Evolutionary conservation across 2,329 filamentous ascomycete species (phyloP).

Genomic region (Myriangium duriaei): DNA sequence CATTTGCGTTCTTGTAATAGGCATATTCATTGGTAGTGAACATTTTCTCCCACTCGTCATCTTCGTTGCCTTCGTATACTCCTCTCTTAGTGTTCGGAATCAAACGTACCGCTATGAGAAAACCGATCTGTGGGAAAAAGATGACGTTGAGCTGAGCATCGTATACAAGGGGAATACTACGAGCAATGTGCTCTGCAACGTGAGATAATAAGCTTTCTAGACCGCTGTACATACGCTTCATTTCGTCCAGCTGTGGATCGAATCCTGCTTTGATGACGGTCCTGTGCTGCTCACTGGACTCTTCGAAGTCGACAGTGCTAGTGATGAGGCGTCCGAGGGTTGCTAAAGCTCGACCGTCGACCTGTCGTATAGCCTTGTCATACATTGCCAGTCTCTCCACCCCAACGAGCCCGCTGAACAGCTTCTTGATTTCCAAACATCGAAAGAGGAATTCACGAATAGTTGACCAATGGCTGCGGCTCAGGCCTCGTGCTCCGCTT

Average conservation of each 20-base stretch:
- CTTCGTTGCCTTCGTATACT: conserved; percentile 48
- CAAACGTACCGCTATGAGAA: conserved; percentile 62
- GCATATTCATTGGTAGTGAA: conserved; percentile 56
- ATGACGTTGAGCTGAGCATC: conserved; percentile 57
- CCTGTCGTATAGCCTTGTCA: conserved; percentile 45
- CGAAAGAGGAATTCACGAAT: conserved; percentile 61
- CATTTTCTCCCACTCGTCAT: conserved; percentile 61
- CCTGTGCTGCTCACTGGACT: conserved; percentile 56
- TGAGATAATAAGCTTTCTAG: conserved; percentile 61
- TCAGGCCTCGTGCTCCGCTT: conserved; percentile 35
- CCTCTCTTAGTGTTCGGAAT: conserved; percentile 47
- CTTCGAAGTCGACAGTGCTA: conserved; percentile 66
- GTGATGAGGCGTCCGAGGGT: conserved; percentile 59
- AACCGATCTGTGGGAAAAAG: conserved; percentile 85
- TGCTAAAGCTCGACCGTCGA: conserved; percentile 48
- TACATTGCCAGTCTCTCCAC: conserved; percentile 41
- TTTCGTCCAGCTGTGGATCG: conserved; percentile 59
- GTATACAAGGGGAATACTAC: conserved; percentile 47
- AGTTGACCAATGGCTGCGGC: conserved; percentile 51
- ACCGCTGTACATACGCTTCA: conserved; percentile 67
- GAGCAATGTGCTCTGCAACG: conserved; percentile 52
- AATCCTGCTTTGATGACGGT: conserved; percentile 62
- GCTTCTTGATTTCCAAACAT: conserved; percentile 55
- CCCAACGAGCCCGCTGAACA: conserved; percentile 45
- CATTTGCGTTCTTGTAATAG: conserved; percentile 78